Conservation (phyloP, 768 basidiomycete species). For the Mycena rebaudengoi region DNA sequence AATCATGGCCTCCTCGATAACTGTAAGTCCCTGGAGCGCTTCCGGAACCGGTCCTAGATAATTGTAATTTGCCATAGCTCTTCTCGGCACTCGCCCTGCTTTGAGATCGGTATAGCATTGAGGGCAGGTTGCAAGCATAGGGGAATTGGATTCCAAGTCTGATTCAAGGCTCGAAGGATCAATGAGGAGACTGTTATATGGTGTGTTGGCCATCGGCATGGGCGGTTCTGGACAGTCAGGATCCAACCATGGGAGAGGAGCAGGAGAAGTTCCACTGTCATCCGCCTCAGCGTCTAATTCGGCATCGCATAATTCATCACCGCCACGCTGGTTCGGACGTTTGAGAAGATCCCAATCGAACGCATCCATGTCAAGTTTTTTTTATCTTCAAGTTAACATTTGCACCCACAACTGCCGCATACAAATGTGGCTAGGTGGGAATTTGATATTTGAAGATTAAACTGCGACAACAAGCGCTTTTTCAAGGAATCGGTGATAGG, state of each 20-base stretch:
- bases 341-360: too few species aligned
- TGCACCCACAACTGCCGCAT: too few species aligned
- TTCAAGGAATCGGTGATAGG: too few species aligned
- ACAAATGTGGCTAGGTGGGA: too few species aligned
- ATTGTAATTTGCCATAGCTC: not conserved
- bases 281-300: too few species aligned
- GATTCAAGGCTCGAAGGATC: not conserved
- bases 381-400: too few species aligned
- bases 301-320: too few species aligned
- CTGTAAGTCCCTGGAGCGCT: slow-evolving; percentile 10
- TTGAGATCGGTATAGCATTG: not conserved
- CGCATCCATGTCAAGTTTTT: too few species aligned
- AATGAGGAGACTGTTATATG: not conserved
- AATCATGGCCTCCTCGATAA: slow-evolving; percentile 18
- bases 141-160: not conserved
- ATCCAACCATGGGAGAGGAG: not conserved
- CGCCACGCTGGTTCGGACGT: too few species aligned
- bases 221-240: not conserved
- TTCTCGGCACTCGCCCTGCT: not conserved
- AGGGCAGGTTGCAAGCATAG: not conserved
- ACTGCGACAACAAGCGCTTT: too few species aligned
- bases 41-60: slow-evolving; percentile 9
- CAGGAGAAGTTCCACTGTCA: too few species aligned
- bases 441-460: too few species aligned
- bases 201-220: not conserved